Evolutionary conservation across 1,284 basidiomycete genomes (phyloP), one percentile per base, ranked within the genome.

Genomic region (Heterobasidion annosum): DNA sequence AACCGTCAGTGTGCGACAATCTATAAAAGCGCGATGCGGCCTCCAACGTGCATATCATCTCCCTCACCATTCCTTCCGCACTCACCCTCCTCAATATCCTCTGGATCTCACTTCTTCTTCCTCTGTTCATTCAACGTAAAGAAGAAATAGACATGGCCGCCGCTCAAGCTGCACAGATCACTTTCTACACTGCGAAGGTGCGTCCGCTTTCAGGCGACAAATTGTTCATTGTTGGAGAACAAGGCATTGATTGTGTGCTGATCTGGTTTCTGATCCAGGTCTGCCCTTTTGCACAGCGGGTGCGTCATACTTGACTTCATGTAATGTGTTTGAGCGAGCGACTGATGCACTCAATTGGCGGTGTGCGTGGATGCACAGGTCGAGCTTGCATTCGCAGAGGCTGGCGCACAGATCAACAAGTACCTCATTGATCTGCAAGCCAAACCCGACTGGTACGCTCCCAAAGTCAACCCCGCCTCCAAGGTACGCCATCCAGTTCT

Each of bases 391-490:
- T 73, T 86, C 13, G 68, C 72, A 25, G 82, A 86, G 56, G 73
- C 74, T 2, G 74, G 75, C 8, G 73, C 76, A 1, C 63, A 73
- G 0, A 79, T 71, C 61, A 76, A 72, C 33, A 63, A 70, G 34
- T 81, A 70, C 58, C 71, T 79, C 58, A 77, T 86, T 54, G 77
- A 86, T 60, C 65, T 85, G 34, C 54, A 63, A 58, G 79, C 83
- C 70, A 86, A 85, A 68, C 84, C 85, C 0, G 73, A 71, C 50
- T 83, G 82, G 83, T 85, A 82, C 63, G 74, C 76, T 0, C 70
- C 75, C 0, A 72, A 78, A 56, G 74, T 87, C 40, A 86, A 86
- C 66, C 77, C 79, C 1, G 81, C 77, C 1, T 75, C 77, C 64
- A 84, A 85, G 73, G 82, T 81, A 60, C 44, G 70, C 34, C 47